A percentile compares a stretch with the other conserved stretches of the same genome.
Evolutionary conservation across 2,329 filamentous ascomycete species (phyloP).

Genomic region (Cordyceps farinosa): DNA sequence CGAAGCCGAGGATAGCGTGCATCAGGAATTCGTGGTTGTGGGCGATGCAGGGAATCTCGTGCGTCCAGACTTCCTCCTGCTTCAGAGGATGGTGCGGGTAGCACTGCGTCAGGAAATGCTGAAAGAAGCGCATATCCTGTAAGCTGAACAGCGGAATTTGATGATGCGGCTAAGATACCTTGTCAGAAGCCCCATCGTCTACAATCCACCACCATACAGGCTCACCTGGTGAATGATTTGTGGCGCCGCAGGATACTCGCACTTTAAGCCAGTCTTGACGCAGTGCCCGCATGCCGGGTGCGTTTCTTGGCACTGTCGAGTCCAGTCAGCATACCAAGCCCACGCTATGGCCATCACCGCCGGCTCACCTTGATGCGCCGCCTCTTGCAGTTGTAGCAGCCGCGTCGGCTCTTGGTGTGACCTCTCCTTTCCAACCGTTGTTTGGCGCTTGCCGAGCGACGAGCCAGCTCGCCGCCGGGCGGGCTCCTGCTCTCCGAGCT

Average conservation of each 20-base stretch:
- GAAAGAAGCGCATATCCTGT: constrained; percentile 66
- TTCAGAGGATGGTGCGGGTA: constrained; percentile 63
- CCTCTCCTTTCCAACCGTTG: constrained; percentile 53
- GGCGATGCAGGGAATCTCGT: constrained; percentile 63
- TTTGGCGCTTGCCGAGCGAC: constrained; percentile 27
- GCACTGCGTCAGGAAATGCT: constrained; percentile 60
- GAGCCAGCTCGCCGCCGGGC: constrained; percentile 21
- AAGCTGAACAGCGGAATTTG: constrained; percentile 57
- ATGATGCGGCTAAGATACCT: constrained; percentile 44
- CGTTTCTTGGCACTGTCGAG: constrained; percentile 59
- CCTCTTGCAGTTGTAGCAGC: constrained; percentile 66
- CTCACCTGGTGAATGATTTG: constrained; percentile 49
- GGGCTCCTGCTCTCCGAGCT: constrained; percentile 27
- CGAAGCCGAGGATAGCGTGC: constrained; percentile 65
- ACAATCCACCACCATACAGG: neutral
- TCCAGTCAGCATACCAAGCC: constrained; percentile 18
- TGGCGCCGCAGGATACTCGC: constrained; percentile 56
- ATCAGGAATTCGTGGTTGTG: constrained; percentile 66
- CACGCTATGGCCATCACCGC: neutral
- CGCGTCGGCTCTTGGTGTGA: constrained; percentile 62
- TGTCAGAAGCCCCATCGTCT: constrained; percentile 11
- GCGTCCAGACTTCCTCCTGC: constrained; percentile 63
- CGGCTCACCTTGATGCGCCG: constrained; percentile 57
- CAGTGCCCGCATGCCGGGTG: constrained; percentile 62
- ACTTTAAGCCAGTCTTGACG: constrained; percentile 57